Conservation (phyloP, 2,329 filamentous ascomycete species). For the Pseudocercospora musae region DNA sequence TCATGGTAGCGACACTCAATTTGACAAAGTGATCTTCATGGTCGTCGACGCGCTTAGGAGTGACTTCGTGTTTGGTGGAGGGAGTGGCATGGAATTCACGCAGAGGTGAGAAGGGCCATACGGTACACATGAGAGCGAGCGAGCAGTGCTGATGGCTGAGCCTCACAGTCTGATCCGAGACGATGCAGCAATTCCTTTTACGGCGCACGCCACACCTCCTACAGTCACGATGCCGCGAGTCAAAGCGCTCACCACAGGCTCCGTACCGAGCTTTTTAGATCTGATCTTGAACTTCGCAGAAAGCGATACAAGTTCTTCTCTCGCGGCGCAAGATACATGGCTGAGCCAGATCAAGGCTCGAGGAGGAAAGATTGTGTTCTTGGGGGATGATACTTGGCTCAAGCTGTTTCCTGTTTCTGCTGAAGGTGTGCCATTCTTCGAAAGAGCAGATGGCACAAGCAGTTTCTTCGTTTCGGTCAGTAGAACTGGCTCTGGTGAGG, state of each 20-base stretch:
- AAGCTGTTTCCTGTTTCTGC: constrained; percentile 74
- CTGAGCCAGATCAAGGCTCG: constrained; percentile 84
- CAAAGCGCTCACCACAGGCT: constrained; percentile 95
- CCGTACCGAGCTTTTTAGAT: constrained; percentile 96
- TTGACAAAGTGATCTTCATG: constrained; percentile 94
- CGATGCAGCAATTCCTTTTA: constrained; percentile 86
- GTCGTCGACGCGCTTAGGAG: constrained; percentile 92
- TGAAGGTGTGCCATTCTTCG: constrained; percentile 58
- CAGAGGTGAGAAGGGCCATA: constrained; percentile 63
- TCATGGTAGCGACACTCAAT: constrained; percentile 56
- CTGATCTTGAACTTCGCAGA: constrained; percentile 96
- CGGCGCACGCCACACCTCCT: constrained; percentile 90
- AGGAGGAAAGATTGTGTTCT: constrained; percentile 81
- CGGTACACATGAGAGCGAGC: not conserved
- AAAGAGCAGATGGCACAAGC: constrained; percentile 83
- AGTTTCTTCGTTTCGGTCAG: constrained; percentile 97
- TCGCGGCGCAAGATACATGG: constrained; percentile 92
- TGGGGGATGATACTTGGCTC: constrained; percentile 96
- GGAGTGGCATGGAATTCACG: constrained; percentile 81
- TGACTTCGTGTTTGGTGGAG: constrained; percentile 84
- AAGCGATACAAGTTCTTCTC: constrained; percentile 82
- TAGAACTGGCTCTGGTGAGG: constrained; percentile 38
- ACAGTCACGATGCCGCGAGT: constrained; percentile 98
- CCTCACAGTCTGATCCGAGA: constrained; percentile 72
- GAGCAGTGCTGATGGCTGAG: not conserved